Base-by-base conservation (phyloP, 108 stramenopile genomes). In the Chaetoceros muelleri region DNA sequence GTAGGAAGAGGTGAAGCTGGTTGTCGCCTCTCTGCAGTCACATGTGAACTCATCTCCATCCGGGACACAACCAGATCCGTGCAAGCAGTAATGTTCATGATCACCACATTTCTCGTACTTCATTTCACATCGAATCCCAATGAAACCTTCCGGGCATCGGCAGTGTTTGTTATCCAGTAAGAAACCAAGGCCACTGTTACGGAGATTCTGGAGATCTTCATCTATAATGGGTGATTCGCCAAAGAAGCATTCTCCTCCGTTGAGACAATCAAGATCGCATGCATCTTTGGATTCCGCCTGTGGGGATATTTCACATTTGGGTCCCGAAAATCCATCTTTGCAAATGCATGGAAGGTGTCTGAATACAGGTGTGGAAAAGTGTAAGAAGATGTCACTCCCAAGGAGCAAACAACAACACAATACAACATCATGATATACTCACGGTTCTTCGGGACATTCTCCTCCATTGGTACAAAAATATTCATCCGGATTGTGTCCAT, bases 51-150 rank as follows among this genome's bases (percentile, higher is more conserved):
- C 61, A 44, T 58, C 57, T 2, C 50, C 45, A n/a, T 54, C 21
- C 10, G 29, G 17, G 26, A 70, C 48, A 51, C 80, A 81, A 34
- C 56, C 58, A 23, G 74, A 71, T 20, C 80, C 80, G 55, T 81
- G 65, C 26, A 81, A 51, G 53, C 80, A 81, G 25, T 73, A 52
- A 46, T 71, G 69, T 16, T 74, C 71, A 10, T 69, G 66, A 10
- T 73, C 70, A 0, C 66, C 70, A 48, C 80, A 81, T 31, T 66
- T 60, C n/a, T 76, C 72, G 2, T 73, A 48, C 52, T 71, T 51
- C 49, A 65, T 64, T 34, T 81, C 80, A 52, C 80, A 81, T 25
- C 60, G 59, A 8, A 76, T 24, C 0, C 80, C 75, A 21, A 65
- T 57, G 28, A 24, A 76, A 16, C 80, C 80, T 10, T 67, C 46